phyloP scores from a whole-genome alignment of 345 rosid species.

The Acer saccharum region DNA sequence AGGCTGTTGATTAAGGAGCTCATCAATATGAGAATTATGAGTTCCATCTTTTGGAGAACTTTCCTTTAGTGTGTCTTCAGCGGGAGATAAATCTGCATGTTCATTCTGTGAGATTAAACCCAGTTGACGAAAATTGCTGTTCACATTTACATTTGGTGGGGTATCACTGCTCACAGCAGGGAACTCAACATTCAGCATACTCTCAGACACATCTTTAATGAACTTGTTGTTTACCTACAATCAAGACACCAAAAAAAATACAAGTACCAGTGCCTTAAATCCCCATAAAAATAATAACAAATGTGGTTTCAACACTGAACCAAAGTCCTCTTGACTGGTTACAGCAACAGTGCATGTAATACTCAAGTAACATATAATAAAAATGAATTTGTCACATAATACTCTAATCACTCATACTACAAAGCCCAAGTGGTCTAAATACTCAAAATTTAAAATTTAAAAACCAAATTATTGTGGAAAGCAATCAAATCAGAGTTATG shows the following conservation, averaged over 20 bases:
- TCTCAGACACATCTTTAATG: conserved; percentile 18
- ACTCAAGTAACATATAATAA: too few species aligned
- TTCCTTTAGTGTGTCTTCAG: conserved; percentile 23
- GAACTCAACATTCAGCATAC: conserved; percentile 20
- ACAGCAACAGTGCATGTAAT: neutral
- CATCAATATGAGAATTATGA: conserved; percentile 16
- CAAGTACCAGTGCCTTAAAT: conserved; percentile 8
- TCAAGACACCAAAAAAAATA: conserved; percentile 5
- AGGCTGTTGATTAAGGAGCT: conserved; percentile 24
- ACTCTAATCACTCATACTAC: neutral
- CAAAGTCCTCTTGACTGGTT: neutral
- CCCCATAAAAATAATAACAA: neutral
- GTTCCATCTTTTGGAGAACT: conserved; percentile 15
- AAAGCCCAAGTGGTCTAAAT: conserved; percentile 2
- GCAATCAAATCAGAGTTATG: conserved; percentile 1
- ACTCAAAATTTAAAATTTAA: conserved; percentile 14
- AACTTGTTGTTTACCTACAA: conserved; percentile 35
- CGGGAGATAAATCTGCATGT: conserved; percentile 31
- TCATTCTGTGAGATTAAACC: conserved; percentile 33
- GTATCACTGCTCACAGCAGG: conserved; percentile 20
- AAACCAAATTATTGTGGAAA: conserved; percentile 7
- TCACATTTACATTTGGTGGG: conserved; percentile 20
- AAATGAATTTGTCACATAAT: neutral
- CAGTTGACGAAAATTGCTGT: conserved; percentile 23
- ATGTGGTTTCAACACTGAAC: neutral